Percentiles rank a stretch among this genome's conserved stretches.
Conservation (phyloP, 108 stramenopile species). For the Epithemia pelagica region DNA sequence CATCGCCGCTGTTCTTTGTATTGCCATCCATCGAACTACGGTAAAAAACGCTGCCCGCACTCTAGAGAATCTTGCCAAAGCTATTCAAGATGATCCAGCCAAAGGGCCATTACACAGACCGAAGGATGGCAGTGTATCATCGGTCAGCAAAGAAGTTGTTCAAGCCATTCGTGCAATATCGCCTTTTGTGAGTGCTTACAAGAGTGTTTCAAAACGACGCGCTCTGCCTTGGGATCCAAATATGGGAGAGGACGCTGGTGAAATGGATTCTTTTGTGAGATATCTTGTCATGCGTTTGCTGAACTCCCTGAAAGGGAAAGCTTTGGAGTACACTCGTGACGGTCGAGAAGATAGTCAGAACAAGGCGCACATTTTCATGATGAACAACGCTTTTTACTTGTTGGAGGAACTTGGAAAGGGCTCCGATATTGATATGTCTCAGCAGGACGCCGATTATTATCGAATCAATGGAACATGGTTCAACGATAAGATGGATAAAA, state of each 20-base stretch:
- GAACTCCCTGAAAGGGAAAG: slow-evolving; percentile 66
- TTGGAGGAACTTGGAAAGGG: slow-evolving; percentile 57
- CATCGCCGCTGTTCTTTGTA: slow-evolving; percentile 72
- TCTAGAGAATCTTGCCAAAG: slow-evolving; percentile 78
- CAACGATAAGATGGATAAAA: slow-evolving; percentile 54
- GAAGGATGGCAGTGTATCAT: slow-evolving; percentile 66
- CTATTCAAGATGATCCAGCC: slow-evolving; percentile 72
- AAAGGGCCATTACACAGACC: slow-evolving; percentile 62
- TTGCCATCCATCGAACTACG: slow-evolving; percentile 81
- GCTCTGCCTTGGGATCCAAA: slow-evolving; percentile 79
- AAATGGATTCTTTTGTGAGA: slow-evolving; percentile 72
- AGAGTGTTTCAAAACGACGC: slow-evolving; percentile 66
- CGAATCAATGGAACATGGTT: slow-evolving; percentile 75
- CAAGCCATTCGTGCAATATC: slow-evolving; percentile 71
- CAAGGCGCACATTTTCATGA: slow-evolving; percentile 71
- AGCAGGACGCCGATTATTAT: slow-evolving; percentile 30
- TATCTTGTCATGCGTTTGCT: slow-evolving; percentile 72
- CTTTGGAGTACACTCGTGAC: slow-evolving; percentile 51
- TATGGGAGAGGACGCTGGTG: slow-evolving; percentile 77
- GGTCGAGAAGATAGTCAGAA: slow-evolving; percentile 30
- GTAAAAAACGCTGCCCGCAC: slow-evolving; percentile 80
- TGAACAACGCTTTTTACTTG: slow-evolving; percentile 82
- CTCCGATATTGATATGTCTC: slow-evolving; percentile 1
- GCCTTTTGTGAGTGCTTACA: slow-evolving; percentile 82
- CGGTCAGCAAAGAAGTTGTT: slow-evolving; percentile 69